phyloP scores from a whole-genome alignment of 2,329 filamentous ascomycete species.

The Geosmithia morbida region DNA sequence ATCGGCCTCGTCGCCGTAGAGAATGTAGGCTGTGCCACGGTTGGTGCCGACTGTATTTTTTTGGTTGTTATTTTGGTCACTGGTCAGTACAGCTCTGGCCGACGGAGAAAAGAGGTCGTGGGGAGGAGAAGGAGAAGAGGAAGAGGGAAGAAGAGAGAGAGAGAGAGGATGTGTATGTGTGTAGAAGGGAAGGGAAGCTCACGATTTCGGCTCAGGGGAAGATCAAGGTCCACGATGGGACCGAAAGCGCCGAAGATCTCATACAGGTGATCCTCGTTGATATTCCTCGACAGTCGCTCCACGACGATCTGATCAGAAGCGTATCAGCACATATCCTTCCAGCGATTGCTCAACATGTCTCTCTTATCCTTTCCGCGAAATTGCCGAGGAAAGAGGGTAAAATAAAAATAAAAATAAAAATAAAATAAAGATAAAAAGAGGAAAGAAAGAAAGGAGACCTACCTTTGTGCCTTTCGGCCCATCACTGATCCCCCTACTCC shows the following conservation, averaged over 20 bases:
- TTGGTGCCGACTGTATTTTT: too few species aligned
- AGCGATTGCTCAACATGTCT: too few species aligned
- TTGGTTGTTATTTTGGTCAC: too few species aligned
- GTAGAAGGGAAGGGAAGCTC: too few species aligned
- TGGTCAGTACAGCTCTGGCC: not conserved
- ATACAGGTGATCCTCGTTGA: conserved; percentile 73
- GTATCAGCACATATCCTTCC: conserved; percentile 3
- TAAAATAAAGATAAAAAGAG: not conserved
- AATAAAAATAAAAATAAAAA: too few species aligned
- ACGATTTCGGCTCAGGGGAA: conserved; percentile 83
- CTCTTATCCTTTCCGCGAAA: too few species aligned
- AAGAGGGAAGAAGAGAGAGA: not conserved
- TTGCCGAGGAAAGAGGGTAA: too few species aligned
- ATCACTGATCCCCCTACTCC: conserved; percentile 19
- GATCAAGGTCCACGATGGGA: conserved; percentile 69
- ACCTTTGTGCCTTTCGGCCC: conserved; percentile 37
- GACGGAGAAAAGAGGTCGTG: not conserved
- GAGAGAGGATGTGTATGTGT: too few species aligned
- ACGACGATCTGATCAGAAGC: conserved; percentile 65
- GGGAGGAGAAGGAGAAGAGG: conserved; percentile 1
- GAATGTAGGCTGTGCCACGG: conserved; percentile 83
- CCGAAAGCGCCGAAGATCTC: conserved; percentile 92
- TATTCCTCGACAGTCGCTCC: conserved; percentile 89
- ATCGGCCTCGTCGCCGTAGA: conserved; percentile 62
- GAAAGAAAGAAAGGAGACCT: too few species aligned